Base-by-base conservation (phyloP, 2,329 filamentous ascomycete genomes). In the Colletotrichum sp. region DNA sequence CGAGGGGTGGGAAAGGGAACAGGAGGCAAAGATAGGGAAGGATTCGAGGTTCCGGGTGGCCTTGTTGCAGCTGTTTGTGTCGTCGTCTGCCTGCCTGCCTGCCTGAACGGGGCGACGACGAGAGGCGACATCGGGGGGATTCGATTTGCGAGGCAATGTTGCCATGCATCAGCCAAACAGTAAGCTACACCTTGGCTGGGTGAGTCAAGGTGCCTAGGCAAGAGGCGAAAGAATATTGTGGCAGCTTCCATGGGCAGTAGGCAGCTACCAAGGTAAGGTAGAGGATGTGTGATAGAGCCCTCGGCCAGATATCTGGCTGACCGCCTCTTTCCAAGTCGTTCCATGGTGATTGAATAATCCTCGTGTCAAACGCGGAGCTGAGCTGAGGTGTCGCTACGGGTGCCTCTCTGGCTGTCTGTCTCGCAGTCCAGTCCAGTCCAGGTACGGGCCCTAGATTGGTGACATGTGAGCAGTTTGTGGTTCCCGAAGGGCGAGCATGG, bases 391-490 rank as follows among this genome's bases (percentile, higher is more conserved):
- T 59, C 64, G 74, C 57, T 74, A 65, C 64, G 69, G 61, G 59
- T 55, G 39, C 69, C 61, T 57, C 55, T 25, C 22, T 39, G 44
- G 28, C 63, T 73, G 63, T 65, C 44, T 68, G 69, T 73, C 63
- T 28, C 59, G 57, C 39, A 44, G 39, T 44, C 39, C 36, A 44
- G 39, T 44, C 44, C 44, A 52, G 44, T 52, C 44, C 44, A 52
- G n/a, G 44, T 52, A 52, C 44, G 44, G 44, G n/a, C 44, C 44
- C n/a, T 52, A 52, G 44, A 52, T 64, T 30, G 16, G 70, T 76
- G 74, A 69, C 74, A 76, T 76, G 74, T 76, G 74, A 76, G 74
- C 64, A 75, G 68, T 74, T 34, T 57, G 70, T 69, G 71, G 57
- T 73, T 74, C 64, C 59, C 70, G 65, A 74, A 55, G 48, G 27